Evolutionary conservation across 441 rosid species (phyloP).

Genomic region (Omphalea diandra): DNA sequence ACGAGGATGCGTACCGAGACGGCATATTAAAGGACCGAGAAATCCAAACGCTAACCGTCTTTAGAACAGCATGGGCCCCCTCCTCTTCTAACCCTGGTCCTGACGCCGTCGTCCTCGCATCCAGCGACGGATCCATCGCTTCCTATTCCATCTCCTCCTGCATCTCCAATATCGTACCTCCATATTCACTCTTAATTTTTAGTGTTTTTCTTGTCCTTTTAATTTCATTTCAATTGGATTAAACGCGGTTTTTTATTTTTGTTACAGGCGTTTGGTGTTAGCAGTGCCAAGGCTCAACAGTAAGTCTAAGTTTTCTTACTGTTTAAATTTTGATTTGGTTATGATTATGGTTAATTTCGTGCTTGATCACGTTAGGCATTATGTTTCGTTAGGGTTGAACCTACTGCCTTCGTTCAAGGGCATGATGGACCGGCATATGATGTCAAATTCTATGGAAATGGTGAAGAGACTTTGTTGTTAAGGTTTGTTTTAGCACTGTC

Average conservation of each 20-base stretch:
- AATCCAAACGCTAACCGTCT: constrained; percentile 63
- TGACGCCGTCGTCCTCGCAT: constrained; percentile 58
- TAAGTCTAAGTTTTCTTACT: constrained; percentile 26
- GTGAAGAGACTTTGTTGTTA: constrained; percentile 63
- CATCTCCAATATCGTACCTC: constrained; percentile 47
- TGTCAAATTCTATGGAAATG: constrained; percentile 73
- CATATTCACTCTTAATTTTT: not conserved
- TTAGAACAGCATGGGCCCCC: constrained; percentile 83
- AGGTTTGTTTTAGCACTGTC: constrained; percentile 43
- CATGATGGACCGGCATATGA: constrained; percentile 93
- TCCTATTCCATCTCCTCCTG: constrained; percentile 69
- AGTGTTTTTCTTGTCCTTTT: not conserved
- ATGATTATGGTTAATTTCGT: no score
- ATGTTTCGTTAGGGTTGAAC: constrained; percentile 45
- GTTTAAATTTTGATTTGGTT: not conserved
- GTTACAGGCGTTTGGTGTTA: constrained; percentile 32
- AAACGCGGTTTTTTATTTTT: not conserved
- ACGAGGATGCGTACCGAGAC: constrained; percentile 69
- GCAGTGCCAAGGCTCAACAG: constrained; percentile 41
- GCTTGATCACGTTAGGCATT: not conserved
- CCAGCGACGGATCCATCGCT: constrained; percentile 79
- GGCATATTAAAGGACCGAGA: constrained; percentile 70
- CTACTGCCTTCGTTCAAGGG: constrained; percentile 56
- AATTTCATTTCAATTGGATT: not conserved
- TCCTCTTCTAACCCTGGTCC: constrained; percentile 56